phyloP scores from a whole-genome alignment of 2,329 filamentous ascomycete genomes.

The Sporothrix luriei region DNA sequence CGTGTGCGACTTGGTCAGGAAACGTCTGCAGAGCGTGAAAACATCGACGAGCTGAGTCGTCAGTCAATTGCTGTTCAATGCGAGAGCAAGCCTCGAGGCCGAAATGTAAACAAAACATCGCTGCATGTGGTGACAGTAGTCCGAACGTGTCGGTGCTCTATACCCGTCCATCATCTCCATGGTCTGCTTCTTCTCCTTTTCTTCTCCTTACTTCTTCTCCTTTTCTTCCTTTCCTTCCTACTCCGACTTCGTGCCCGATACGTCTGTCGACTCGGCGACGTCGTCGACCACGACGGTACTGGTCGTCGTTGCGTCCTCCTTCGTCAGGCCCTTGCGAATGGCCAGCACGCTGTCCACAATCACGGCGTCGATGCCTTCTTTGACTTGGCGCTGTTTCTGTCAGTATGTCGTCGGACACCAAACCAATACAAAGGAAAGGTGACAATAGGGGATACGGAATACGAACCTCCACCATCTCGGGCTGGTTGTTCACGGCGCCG shows the following conservation, averaged over 20 bases:
- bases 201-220: no score
- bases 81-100: not conserved
- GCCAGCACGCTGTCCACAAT: slow-evolving; percentile 95
- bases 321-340: slow-evolving; percentile 84
- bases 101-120: not conserved
- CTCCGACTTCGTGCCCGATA: not conserved
- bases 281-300: not conserved
- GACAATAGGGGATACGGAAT: not conserved
- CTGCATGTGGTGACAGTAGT: not conserved
- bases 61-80: not conserved
- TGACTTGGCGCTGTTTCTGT: slow-evolving; percentile 71
- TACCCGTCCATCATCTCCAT: no score
- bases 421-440: not conserved
- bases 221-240: not conserved
- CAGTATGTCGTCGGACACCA: slow-evolving; percentile 20
- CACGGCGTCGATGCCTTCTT: slow-evolving; percentile 94
- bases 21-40: not conserved
- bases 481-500: slow-evolving; percentile 86
- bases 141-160: not conserved
- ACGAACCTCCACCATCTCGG: slow-evolving; percentile 77
- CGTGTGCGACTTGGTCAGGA: not conserved
- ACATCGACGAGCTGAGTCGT: not conserved
- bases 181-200: no score
- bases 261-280: not conserved
- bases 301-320: slow-evolving; percentile 35